Percentiles rank a stretch among this genome's conserved stretches.
phyloP scores from a whole-genome alignment of 2,329 filamentous ascomycete genomes.

The Colletotrichum sp. region DNA sequence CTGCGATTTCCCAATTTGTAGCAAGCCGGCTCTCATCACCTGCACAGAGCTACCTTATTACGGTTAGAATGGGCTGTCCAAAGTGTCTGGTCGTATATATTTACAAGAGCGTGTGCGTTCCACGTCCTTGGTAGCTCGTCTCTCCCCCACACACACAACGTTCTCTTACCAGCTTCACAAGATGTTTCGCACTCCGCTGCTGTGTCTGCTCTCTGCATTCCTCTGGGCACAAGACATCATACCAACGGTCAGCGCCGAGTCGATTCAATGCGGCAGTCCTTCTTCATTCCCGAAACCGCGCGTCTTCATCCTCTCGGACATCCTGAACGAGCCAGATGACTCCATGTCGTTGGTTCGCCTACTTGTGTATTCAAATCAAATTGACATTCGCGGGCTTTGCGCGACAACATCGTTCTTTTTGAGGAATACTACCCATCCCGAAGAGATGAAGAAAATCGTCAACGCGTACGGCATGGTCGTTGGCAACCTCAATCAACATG shows the following conservation, averaged over 20 bases:
- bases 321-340: slow-evolving; percentile 52
- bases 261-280: neutral
- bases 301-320: slow-evolving; percentile 47
- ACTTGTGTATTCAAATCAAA: slow-evolving; percentile 50
- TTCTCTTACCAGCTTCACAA: neutral
- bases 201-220: neutral
- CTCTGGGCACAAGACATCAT: neutral
- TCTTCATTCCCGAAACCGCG: neutral
- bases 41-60: neutral
- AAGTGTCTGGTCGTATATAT: neutral
- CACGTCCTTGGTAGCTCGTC: neutral
- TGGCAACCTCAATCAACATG: slow-evolving; percentile 53
- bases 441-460: slow-evolving; percentile 48
- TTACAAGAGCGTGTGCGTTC: neutral
- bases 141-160: neutral
- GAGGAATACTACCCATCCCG: slow-evolving; percentile 39
- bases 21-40: neutral
- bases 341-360: slow-evolving; percentile 48
- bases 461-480: slow-evolving; percentile 47
- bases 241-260: neutral
- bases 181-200: neutral
- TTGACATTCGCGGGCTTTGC: slow-evolving; percentile 47
- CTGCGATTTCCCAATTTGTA: neutral
- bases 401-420: slow-evolving; percentile 52
- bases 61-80: neutral